Conservation (phyloP, 768 basidiomycete species). For the Boletus subparvulus region DNA sequence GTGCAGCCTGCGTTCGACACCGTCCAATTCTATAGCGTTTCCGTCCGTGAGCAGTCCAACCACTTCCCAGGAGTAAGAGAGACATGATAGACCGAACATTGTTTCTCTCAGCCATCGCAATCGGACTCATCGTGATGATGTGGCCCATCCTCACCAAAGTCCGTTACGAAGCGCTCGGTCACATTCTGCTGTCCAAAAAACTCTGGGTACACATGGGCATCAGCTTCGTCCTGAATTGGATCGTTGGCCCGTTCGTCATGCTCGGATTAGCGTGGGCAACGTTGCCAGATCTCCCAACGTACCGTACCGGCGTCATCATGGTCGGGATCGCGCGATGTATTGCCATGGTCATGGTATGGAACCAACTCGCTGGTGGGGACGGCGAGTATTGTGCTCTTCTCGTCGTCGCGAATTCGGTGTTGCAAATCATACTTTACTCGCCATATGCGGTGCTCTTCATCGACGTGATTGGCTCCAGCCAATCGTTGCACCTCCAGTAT, state of each 20-base stretch:
- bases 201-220: slow-evolving; percentile 71
- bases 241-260: slow-evolving; percentile 80
- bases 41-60: slow-evolving; percentile 61
- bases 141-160: slow-evolving; percentile 80
- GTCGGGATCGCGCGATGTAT: slow-evolving; percentile 51
- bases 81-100: not conserved
- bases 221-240: slow-evolving; percentile 75
- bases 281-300: slow-evolving; percentile 72
- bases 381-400: slow-evolving; percentile 73
- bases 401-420: slow-evolving; percentile 74
- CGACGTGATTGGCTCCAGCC: slow-evolving; percentile 57
- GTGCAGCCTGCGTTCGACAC: slow-evolving; percentile 64
- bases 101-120: slow-evolving; percentile 59
- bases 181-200: slow-evolving; percentile 47
- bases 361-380: slow-evolving; percentile 68
- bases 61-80: not conserved
- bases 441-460: slow-evolving; percentile 75
- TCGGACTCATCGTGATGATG: slow-evolving; percentile 87
- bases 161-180: slow-evolving; percentile 69
- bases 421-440: slow-evolving; percentile 71
- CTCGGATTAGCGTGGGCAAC: slow-evolving; percentile 85
- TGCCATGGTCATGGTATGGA: slow-evolving; percentile 84
- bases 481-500: slow-evolving; percentile 49
- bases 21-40: slow-evolving; percentile 65
- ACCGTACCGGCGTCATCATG: slow-evolving; percentile 78